Conservation (phyloP, 768 basidiomycete species). For the Pulveroboletus ravenelii region DNA sequence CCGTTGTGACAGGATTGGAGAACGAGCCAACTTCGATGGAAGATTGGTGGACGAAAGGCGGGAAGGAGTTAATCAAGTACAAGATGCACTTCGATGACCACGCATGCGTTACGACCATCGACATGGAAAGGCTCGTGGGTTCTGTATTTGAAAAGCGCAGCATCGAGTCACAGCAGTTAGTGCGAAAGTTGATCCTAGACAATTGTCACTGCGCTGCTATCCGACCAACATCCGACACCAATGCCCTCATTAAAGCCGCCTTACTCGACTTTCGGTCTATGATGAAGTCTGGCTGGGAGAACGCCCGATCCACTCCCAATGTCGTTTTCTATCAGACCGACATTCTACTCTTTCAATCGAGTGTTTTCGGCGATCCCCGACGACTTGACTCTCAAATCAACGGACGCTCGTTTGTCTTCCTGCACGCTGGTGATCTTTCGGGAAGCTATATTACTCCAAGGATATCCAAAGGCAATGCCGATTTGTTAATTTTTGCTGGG, state of each 20-base stretch:
- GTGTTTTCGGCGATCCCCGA: slow-evolving; percentile 16
- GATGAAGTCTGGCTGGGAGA: slow-evolving; percentile 25
- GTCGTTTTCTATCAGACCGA: slow-evolving; percentile 21
- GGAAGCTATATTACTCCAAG: slow-evolving; percentile 14
- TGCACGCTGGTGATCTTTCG: slow-evolving; percentile 13
- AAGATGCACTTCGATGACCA: slow-evolving; percentile 36
- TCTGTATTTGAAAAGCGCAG: slow-evolving; percentile 18
- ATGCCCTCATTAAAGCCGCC: slow-evolving; percentile 25
- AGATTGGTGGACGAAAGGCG: slow-evolving; percentile 37
- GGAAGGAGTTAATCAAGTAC: slow-evolving; percentile 26
- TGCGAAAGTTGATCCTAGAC: slow-evolving; percentile 20
- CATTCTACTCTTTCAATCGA: slow-evolving; percentile 6
- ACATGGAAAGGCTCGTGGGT: slow-evolving; percentile 9
- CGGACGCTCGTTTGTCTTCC: slow-evolving; percentile 23
- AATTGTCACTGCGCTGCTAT: slow-evolving; percentile 13
- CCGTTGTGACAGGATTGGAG: slow-evolving; percentile 32
- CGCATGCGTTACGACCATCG: slow-evolving; percentile 40
- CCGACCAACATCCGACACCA: slow-evolving; percentile 18
- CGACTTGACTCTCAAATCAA: slow-evolving; percentile 18
- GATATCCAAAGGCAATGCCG: slow-evolving; percentile 20
- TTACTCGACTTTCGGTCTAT: slow-evolving; percentile 24
- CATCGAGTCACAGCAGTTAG: slow-evolving; percentile 17
- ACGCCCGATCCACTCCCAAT: slow-evolving; percentile 9
- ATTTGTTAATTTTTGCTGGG: slow-evolving; percentile 23
- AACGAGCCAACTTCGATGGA: slow-evolving; percentile 31